Base-by-base conservation (phyloP, 768 basidiomycete genomes). In the Lyophyllum decastes region DNA sequence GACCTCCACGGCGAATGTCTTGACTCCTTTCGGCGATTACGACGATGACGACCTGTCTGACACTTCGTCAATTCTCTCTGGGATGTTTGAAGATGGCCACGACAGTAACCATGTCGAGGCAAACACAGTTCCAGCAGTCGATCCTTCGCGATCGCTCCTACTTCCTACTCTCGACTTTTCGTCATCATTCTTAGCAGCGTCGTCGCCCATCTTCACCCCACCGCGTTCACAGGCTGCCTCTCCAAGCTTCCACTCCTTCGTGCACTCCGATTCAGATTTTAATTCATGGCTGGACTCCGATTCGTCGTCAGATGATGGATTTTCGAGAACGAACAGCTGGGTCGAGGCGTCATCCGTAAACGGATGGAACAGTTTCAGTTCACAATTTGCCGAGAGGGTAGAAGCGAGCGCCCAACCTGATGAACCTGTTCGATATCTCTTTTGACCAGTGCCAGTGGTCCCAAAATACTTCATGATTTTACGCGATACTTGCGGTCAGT, bases 101-200 rank as follows among this genome's bases (percentile, higher is more conserved):
- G 55, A 35, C 40, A 52, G 45, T 24, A 60, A 59, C 25, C 61
- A 53, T 21, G 48, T 63, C 22, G 66, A 54, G 8, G 61, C 59
- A 43, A 34, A 59, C 35, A 11, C 14, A 2, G 58, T 59, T 9
- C 59, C 65, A 47, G 60, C 66, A 24, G 73, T 80, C 22, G 87
- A 90, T 64, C 82, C 87, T 11, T 75, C 88, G 2, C 75, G 82
- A 19, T 89, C 90, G 2, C 82, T 95, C 57, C 71, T 94, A 11
- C 73, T 93, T n/a, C 91, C 92, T 4, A 89, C 84, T 1, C 78
- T 92, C 52, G 89, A 92, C 68, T 81, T 90, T 61, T 88, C 89
- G 0, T 80, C 85, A 5, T 71, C 77, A 8, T 82, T 80, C 67
- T 56, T 71, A 41, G 69, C 47, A 12, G 35, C 45, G 1, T 43